A percentile compares a stretch with the other conserved stretches of the same genome.
Conservation (phyloP, 2,329 filamentous ascomycete genomes). For the Aureobasidium sp. region DNA sequence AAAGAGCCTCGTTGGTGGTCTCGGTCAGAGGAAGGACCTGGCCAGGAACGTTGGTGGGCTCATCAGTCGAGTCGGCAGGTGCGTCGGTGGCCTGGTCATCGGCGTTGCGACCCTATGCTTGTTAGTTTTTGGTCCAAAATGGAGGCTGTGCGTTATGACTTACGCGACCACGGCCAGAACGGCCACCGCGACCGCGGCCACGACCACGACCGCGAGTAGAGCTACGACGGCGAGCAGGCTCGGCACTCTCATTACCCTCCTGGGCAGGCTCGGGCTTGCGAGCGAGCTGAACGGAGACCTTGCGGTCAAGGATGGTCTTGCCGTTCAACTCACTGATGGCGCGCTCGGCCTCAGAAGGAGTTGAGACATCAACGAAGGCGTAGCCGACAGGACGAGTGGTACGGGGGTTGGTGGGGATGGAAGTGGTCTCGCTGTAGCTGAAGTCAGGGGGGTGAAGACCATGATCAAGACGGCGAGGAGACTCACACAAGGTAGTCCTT, state of each 20-base stretch:
- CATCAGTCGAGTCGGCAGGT: constrained; percentile 36
- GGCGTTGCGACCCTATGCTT: constrained; percentile 11
- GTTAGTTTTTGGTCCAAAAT: not conserved
- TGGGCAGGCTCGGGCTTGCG: constrained; percentile 87
- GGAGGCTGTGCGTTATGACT: constrained; percentile 36
- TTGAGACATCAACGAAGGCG: constrained; percentile 96
- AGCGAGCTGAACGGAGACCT: constrained; percentile 97
- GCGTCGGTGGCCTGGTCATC: constrained; percentile 40
- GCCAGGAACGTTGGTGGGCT: constrained; percentile 45
- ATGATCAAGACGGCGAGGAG: not conserved
- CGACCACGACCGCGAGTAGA: constrained; percentile 49
- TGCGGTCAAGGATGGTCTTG: constrained; percentile 95
- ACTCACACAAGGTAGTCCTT: constrained; percentile 98
- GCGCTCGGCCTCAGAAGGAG: constrained; percentile 86
- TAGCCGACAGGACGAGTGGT: constrained; percentile 98
- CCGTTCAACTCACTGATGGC: constrained; percentile 93
- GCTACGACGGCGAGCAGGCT: constrained; percentile 50
- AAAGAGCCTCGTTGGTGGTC: constrained; percentile 46
- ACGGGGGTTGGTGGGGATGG: constrained; percentile 98
- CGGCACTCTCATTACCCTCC: constrained; percentile 71
- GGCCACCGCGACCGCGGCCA: constrained; percentile 53
- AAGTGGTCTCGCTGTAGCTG: constrained; percentile 79
- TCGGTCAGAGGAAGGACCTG: constrained; percentile 43
- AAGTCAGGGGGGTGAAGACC: constrained; percentile 17
- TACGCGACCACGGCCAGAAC: constrained; percentile 53